Percentiles rank a stretch among this genome's conserved stretches.
These are phyloP conservation scores for Fonsecaea pedrosoi DNA, from an alignment of 2,329 filamentous ascomycete species.

Conservation along the genomic window DNA sequence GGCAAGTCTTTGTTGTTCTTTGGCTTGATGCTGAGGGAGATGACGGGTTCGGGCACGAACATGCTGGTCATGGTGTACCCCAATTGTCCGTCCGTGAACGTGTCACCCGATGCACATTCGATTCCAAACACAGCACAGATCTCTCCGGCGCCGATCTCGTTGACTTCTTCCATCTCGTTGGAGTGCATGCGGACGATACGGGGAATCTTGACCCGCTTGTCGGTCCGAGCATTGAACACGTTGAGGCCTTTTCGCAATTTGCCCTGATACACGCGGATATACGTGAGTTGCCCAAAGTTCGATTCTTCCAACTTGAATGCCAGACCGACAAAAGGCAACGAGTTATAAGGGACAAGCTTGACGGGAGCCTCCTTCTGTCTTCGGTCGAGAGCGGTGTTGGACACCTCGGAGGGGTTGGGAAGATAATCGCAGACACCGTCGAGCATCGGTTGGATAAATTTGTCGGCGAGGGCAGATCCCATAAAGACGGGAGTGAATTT, in stretches of 20 bases:
- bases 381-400: constrained; percentile 87
- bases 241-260: constrained; percentile 85
- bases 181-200: constrained; percentile 99
- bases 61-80: constrained; percentile 97
- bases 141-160: constrained; percentile 90
- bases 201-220: constrained; percentile 95
- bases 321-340: constrained; percentile 89
- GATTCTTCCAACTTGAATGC: constrained; percentile 99
- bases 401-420: constrained; percentile 86
- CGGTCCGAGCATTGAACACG: constrained; percentile 89
- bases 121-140: constrained; percentile 99
- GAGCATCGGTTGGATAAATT: constrained; percentile 93
- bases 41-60: constrained; percentile 95
- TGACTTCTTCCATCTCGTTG: constrained; percentile 98
- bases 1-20: constrained; percentile 90
- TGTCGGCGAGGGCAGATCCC: constrained; percentile 94
- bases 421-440: constrained; percentile 96
- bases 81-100: constrained; percentile 91
- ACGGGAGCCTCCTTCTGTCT: constrained; percentile 78
- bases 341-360: constrained; percentile 90
- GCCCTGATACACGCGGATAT: constrained; percentile 97
- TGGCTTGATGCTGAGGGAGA: constrained; percentile 95
- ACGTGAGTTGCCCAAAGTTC: constrained; percentile 97
- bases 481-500: constrained; percentile 97
- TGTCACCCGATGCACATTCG: constrained; percentile 96